Evolutionary conservation across 352 stramenopile species (phyloP), one percentile per base, ranked within the genome.

Genomic region (Globisporangium spinosum): DNA sequence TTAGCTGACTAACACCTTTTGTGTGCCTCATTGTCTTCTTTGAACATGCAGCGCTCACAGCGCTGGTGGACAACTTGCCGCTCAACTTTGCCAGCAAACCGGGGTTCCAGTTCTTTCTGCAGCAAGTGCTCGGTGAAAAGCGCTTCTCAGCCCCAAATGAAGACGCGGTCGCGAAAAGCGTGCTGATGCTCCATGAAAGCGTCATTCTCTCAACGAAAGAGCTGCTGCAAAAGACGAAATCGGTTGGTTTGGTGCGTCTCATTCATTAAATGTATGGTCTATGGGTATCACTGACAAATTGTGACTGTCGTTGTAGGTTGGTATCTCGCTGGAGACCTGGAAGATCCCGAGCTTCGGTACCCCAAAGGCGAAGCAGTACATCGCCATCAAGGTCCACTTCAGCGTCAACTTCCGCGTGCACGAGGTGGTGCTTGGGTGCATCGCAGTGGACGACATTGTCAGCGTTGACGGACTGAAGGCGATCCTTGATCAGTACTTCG

Each of bases 361-460:
- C 38, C 65, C 69, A n/a, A 72, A 74, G 12, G 58, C 73, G 23
- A 77, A 73, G 34, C 80, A 88, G 67, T 89, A 89, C 63, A 69
- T 94, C 32, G 82, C 80, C 6, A 65, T 94, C 23, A 90, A 86
- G 58, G 75, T 88, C 17, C 84, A 94, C 65, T 94, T 91, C 49
- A 93, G 84, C 56, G 74, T 91, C 57, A 90, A 88, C 70, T 94
- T 91, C 47, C 80, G 82, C 38, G 62, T 76, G 0, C 89, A 91
- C 67, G 75, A 88, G 32, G 77, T 90, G 60, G 84, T 79, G 8
- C 71, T 93, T 3, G 85, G 80, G 2, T 88, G 76, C 64, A 79
- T 78, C 20, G 65, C 78, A 3, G 68, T 87, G 3, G 79, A 86
- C 29, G 75, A 83, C 17, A 57, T 70, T 15, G 54, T 74, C 9